A percentile compares a stretch with the other conserved stretches of the same genome.
These are phyloP conservation scores for Margaritispora aquatica DNA, from an alignment of 495 filamentous ascomycete species.

Conservation along the genomic window DNA sequence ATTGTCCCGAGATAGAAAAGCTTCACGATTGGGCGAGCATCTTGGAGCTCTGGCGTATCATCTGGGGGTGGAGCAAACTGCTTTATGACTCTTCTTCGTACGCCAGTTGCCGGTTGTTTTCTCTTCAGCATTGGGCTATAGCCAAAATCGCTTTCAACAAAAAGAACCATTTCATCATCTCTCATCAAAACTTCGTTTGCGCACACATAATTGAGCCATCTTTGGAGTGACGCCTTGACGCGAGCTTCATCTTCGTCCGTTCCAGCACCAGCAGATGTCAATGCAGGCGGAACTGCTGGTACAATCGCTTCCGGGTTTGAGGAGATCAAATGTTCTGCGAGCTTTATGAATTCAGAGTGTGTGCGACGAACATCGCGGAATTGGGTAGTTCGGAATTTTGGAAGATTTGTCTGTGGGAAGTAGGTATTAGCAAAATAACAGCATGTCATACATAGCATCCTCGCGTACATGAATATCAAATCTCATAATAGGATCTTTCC, in stretches of 20 bases:
- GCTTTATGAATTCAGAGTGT: constrained; percentile 91
- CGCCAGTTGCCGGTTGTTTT: constrained; percentile 96
- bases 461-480: constrained; percentile 92
- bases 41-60: constrained; percentile 90
- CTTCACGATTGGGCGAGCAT: constrained; percentile 86
- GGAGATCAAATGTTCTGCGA: constrained; percentile 89
- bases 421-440: constrained; percentile 10
- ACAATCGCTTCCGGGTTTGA: constrained; percentile 97
- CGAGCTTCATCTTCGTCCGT: constrained; percentile 94
- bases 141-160: constrained; percentile 96
- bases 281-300: constrained; percentile 84
- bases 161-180: constrained; percentile 94
- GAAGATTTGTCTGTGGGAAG: constrained; percentile 77
- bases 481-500: constrained; percentile 89
- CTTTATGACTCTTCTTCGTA: constrained; percentile 90
- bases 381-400: constrained; percentile 94
- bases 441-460: constrained; percentile 1
- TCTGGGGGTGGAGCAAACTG: constrained; percentile 98
- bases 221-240: constrained; percentile 81
- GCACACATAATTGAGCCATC: constrained; percentile 92
- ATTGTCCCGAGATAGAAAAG: constrained; percentile 92
- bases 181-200: constrained; percentile 86
- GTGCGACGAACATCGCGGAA: constrained; percentile 94
- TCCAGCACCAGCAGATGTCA: constrained; percentile 89
- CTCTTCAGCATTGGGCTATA: constrained; percentile 93